Evolutionary conservation across 1,284 basidiomycete species (phyloP), one percentile per base, ranked within the genome.

Genomic region (Ganoderma meredithae): DNA sequence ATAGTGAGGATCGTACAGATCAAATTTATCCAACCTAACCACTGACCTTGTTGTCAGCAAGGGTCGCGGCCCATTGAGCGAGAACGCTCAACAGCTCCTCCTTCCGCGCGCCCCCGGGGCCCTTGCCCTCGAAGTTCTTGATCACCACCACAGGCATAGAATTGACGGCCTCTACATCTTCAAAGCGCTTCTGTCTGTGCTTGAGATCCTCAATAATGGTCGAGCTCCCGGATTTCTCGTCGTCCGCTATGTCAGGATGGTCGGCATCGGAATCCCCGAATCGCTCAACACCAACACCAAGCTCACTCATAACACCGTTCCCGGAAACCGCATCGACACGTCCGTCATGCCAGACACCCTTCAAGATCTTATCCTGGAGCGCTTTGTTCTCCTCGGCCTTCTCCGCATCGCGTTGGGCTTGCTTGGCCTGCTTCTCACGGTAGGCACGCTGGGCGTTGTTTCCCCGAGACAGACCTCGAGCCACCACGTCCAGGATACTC

Each of bases 81-180:
- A 99, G 80, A 1, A 92, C 93, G 55, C 85, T 85, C 78, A 95
- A 87, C 25, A 98, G 76, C 55, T 95, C 91, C 53, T 93, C 90
- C 73, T 86, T 85, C 68, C 87, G 86, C n/a, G 85, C 79, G 0
- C 88, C 88, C 17, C 88, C 85, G 36, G 36, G 36, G 66, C 89
- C 91, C 36, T 77, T 79, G 31, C 84, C 80, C 13, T 88, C 89
- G 76, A 91, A 98, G 79, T 95, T 93, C 73, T 90, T 88, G 71
- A 97, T 86, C 17, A 96, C 85, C 0, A 98, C 93, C n/a, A 97
- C 89, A 0, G 96, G 96, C 62, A 97, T 81, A 0, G 89, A 83
- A 39, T 85, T 83, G 62, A 93, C 82, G 9, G 83, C 83, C 65
- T 90, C 82, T 44, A 81, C 70, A 40, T 87, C 87, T 62, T 82